A percentile compares a stretch with the other conserved stretches of the same genome.
Evolutionary conservation across 208 protist species (phyloP).

Genomic region (Crithidia sp.): DNA sequence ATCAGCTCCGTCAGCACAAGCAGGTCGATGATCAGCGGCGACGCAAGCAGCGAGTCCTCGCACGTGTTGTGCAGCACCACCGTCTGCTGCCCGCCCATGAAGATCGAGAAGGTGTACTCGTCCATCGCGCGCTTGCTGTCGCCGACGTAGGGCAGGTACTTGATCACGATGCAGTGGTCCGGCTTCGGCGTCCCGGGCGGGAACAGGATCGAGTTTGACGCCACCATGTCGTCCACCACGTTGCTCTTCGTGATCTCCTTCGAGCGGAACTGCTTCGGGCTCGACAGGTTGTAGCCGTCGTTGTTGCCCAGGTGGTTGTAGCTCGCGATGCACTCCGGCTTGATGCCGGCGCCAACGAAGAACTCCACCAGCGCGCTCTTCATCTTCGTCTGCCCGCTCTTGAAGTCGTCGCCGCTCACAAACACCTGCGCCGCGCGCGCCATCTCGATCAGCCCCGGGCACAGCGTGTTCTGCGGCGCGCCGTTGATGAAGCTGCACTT

Average conservation of each 20-base stretch:
- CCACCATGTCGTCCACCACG: slow-evolving; percentile 99
- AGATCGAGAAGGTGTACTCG: slow-evolving; percentile 98
- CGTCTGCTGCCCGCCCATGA: slow-evolving; percentile 97
- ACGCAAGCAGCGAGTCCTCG: slow-evolving; percentile 98
- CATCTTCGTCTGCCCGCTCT: slow-evolving; percentile 99
- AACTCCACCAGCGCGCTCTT: slow-evolving; percentile 99
- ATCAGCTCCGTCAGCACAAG: slow-evolving; percentile 97
- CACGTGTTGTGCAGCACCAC: slow-evolving; percentile 98
- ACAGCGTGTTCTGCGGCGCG: slow-evolving; percentile 99
- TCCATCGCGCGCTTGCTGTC: slow-evolving; percentile 99
- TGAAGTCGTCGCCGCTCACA: slow-evolving; percentile 99
- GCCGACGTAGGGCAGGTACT: slow-evolving; percentile 98
- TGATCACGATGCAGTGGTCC: slow-evolving; percentile 99
- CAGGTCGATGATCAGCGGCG: slow-evolving; percentile 99
- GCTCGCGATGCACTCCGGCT: slow-evolving; percentile 84
- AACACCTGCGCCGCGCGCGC: slow-evolving; percentile 89
- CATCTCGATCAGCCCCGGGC: slow-evolving; percentile 95
- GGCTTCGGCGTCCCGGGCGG: slow-evolving; percentile 88
- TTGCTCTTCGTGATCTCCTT: slow-evolving; percentile 99
- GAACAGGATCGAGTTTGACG: slow-evolving; percentile 96
- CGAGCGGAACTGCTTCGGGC: slow-evolving; percentile 96
- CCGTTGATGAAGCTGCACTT: slow-evolving; percentile 98
- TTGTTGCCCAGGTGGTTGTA: slow-evolving; percentile 99
- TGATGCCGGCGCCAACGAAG: slow-evolving; percentile 94
- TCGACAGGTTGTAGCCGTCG: slow-evolving; percentile 98